A percentile compares a stretch with the other conserved stretches of the same genome.
These are phyloP conservation scores for Stephanocyclus meneghinianus DNA, from an alignment of 352 stramenopile genomes.

Conservation along the genomic window DNA sequence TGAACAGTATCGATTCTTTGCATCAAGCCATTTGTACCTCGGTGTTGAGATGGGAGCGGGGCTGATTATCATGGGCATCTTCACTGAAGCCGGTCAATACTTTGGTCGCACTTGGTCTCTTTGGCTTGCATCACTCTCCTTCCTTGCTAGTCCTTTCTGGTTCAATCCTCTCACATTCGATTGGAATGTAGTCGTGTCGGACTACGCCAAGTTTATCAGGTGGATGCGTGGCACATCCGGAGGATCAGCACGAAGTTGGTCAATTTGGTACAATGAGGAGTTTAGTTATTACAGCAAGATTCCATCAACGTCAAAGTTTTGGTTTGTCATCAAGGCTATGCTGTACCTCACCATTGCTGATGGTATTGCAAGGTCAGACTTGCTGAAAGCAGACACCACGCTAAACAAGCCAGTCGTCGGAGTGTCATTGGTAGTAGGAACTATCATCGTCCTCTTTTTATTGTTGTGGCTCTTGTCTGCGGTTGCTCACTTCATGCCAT, in stretches of 20 bases:
- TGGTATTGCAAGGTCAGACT: constrained; percentile 85
- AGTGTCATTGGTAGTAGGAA: constrained; percentile 82
- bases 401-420: constrained; percentile 83
- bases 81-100: constrained; percentile 93
- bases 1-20: constrained; percentile 98
- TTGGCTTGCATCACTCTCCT: constrained; percentile 93
- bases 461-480: constrained; percentile 67
- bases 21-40: constrained; percentile 95
- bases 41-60: constrained; percentile 92
- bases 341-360: constrained; percentile 88
- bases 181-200: constrained; percentile 90
- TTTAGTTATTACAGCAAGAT: constrained; percentile 91
- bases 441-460: constrained; percentile 83
- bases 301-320: constrained; percentile 87
- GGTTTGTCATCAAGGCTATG: constrained; percentile 88
- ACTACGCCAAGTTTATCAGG: constrained; percentile 89
- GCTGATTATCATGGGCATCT: constrained; percentile 92
- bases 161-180: constrained; percentile 97
- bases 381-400: constrained; percentile 74
- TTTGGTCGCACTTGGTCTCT: constrained; percentile 96
- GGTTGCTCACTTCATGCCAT: constrained; percentile 70
- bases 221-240: constrained; percentile 92
- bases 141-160: constrained; percentile 95
- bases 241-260: constrained; percentile 91
- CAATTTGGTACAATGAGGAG: constrained; percentile 94